Base-by-base conservation (phyloP, 2,329 filamentous ascomycete species). In the Escovopsis sp. region DNA sequence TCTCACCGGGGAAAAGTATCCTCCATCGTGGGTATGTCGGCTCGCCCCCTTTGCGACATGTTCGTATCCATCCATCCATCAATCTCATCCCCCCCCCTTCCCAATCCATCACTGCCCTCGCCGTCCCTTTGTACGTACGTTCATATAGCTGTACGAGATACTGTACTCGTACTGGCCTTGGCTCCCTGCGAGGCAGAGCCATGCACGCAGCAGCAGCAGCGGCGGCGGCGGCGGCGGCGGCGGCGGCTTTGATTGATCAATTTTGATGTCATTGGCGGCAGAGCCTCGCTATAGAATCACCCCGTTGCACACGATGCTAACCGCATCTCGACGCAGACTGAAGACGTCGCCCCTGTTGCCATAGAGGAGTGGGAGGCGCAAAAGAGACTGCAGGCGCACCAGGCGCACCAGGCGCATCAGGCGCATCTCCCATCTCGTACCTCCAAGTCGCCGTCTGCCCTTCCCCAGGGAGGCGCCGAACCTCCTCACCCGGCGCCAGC, bases 281-380 rank as follows among this genome's bases (percentile, higher is more conserved):
- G 35, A 27, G 14, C 36, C 30, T 41, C 43, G 41, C 25, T 33
- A 25, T 40, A 3, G 6, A 20, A 24, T 14, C 15, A 8, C 11
- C 7, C 47, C n/a, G 41, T 20, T 27, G 24, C 24, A n/a, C 29
- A 43, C 24, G 20, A 40, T 29, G 47, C 53, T 57, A 39, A 60
- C 39, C 16, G 4, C 6, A 31, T 24, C 15, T 43, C 39, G 11
- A 25, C 39, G 8, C 38, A 60, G 54, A 50, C 51, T 20, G 35
- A 35, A 39, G 54, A 61, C 38, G 57, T 65, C 12, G 61, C 56
- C 7, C 39, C 48, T 15, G 47, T 41, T 27, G 58, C 58, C 30
- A 49, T 51, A 31, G 40, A 50, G 20, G 61, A 64, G 37, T 66
- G 63, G 63, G 47, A 54, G 34, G 35, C 37, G 10, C 24, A 15